Percentiles rank a stretch among this genome's conserved stretches.
These are phyloP conservation scores for Penicillium coffeae DNA, from an alignment of 495 filamentous ascomycete species.

Conservation along the genomic window DNA sequence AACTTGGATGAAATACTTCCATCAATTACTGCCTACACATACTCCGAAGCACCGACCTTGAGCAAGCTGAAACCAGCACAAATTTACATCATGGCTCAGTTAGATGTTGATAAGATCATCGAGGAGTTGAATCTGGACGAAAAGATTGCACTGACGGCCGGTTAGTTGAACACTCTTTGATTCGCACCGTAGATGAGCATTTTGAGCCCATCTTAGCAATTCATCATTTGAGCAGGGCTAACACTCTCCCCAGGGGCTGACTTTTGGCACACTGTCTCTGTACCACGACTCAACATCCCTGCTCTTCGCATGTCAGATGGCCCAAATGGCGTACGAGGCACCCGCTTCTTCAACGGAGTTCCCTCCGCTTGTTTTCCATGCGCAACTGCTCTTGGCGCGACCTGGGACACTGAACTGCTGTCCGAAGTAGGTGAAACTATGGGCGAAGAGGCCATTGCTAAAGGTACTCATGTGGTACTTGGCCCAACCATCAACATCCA, in stretches of 20 bases:
- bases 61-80: neutral
- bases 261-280: conserved; percentile 72
- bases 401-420: conserved; percentile 64
- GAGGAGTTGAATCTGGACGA: conserved; percentile 58
- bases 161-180: conserved; percentile 26
- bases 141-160: conserved; percentile 59
- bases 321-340: conserved; percentile 71
- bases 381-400: conserved; percentile 65
- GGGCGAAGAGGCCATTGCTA: conserved; percentile 65
- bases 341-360: conserved; percentile 67
- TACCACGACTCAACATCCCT: conserved; percentile 66
- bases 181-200: no score
- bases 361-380: conserved; percentile 67
- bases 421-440: conserved; percentile 57
- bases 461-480: conserved; percentile 66
- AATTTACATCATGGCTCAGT: conserved; percentile 45
- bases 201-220: no score
- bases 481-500: conserved; percentile 80
- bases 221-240: neutral
- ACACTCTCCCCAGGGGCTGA: conserved; percentile 50
- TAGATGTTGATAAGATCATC: conserved; percentile 60
- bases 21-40: no score
- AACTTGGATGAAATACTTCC: no score
- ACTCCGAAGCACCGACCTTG: no score
- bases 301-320: conserved; percentile 67